Conservation (phyloP, 768 basidiomycete species). For the Russula ochroleuca region DNA sequence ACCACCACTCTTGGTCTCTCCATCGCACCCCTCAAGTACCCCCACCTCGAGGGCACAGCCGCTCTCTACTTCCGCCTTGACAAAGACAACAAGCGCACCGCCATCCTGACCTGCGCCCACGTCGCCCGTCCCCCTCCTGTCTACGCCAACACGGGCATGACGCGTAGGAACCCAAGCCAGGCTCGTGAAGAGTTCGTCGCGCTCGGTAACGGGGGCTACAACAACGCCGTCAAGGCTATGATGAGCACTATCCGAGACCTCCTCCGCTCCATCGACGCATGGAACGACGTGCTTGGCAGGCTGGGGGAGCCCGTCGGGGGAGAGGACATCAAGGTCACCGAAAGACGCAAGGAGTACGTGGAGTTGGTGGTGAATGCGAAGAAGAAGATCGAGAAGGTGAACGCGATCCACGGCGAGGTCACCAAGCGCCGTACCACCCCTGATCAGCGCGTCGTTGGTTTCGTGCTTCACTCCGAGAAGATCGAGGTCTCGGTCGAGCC, state of each 20-base stretch:
- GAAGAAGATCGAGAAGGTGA: constrained; percentile 30
- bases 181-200: constrained; percentile 12
- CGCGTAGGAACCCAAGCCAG: neutral
- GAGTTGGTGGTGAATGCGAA: constrained; percentile 26
- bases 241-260: constrained; percentile 14
- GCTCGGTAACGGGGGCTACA: constrained; percentile 18
- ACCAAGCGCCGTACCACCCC: constrained; percentile 29
- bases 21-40: constrained; percentile 22
- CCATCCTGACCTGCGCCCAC: constrained; percentile 37
- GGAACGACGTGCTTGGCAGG: constrained; percentile 28
- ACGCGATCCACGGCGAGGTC: constrained; percentile 33
- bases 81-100: constrained; percentile 30
- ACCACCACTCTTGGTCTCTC: constrained; percentile 36
- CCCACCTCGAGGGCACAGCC: constrained; percentile 40
- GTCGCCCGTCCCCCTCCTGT: constrained; percentile 38
- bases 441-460: constrained; percentile 35
- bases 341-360: neutral
- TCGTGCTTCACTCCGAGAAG: constrained; percentile 32
- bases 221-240: constrained; percentile 15
- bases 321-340: constrained; percentile 24
- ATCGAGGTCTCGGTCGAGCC: constrained; percentile 32
- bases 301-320: constrained; percentile 30
- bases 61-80: constrained; percentile 35
- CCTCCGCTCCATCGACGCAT: constrained; percentile 22
- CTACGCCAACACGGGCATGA: constrained; percentile 29